phyloP scores from a whole-genome alignment of 2,329 filamentous ascomycete species.

The Botryosphaeria agaves region DNA sequence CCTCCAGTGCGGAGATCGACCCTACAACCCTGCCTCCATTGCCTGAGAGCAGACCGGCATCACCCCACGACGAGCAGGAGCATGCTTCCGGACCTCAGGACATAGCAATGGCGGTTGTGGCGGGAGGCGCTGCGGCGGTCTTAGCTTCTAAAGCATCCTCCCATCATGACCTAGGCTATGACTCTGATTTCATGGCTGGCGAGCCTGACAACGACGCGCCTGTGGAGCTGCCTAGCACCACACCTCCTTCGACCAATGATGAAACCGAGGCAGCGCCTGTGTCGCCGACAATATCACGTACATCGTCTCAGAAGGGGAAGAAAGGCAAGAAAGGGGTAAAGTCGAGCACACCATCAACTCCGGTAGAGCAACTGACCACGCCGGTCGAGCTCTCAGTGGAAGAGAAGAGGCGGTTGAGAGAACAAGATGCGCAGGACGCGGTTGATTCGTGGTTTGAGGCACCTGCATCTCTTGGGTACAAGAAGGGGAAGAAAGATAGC shows the following conservation, averaged over 20 bases:
- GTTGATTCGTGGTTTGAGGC: constrained; percentile 11
- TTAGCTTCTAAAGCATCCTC: constrained; percentile 4
- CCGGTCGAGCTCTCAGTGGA: constrained; percentile 8
- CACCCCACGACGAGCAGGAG: not conserved
- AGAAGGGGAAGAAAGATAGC: constrained; percentile 1
- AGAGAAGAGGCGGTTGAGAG: constrained; percentile 8
- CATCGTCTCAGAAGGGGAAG: constrained; percentile 12
- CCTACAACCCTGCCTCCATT: not conserved
- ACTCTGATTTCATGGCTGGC: constrained; percentile 10
- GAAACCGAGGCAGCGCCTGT: not conserved
- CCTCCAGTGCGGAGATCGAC: no score
- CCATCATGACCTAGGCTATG: not conserved
- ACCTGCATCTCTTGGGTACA: not conserved
- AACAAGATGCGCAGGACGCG: constrained; percentile 12
- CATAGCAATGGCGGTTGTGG: constrained; percentile 1
- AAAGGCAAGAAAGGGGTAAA: constrained; percentile 16
- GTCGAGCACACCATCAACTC: constrained; percentile 9
- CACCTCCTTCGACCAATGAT: no score
- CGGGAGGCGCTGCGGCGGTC: constrained; percentile 2
- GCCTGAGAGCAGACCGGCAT: not conserved
- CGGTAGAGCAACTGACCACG: no score
- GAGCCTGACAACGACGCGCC: constrained; percentile 8
- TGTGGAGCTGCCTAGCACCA: not conserved
- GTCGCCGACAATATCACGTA: not conserved
- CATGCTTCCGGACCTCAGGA: not conserved